phyloP scores from a whole-genome alignment of 1,284 basidiomycete species.

The Naganishia liquefaciens region DNA sequence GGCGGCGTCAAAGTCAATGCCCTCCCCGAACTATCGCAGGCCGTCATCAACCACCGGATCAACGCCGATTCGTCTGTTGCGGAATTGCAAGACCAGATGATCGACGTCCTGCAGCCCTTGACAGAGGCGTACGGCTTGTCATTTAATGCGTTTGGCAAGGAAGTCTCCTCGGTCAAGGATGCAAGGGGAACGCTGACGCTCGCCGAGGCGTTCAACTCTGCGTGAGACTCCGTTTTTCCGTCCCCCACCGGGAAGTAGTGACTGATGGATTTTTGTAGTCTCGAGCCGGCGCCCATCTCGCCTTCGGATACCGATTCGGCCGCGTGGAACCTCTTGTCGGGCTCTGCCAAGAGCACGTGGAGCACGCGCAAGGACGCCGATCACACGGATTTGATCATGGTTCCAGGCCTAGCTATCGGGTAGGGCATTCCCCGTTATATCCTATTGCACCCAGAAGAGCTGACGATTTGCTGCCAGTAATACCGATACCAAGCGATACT shows the following conservation, averaged over 20 bases:
- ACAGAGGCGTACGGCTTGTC: constrained; percentile 45
- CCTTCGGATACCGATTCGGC: constrained; percentile 43
- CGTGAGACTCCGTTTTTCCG: constrained; percentile 34
- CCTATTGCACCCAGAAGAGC: neutral
- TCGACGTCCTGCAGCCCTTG: constrained; percentile 40
- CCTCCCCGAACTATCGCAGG: constrained; percentile 47
- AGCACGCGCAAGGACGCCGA: constrained; percentile 37
- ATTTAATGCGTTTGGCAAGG: constrained; percentile 46
- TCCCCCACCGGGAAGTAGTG: no score
- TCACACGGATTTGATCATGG: constrained; percentile 41
- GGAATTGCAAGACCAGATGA: constrained; percentile 44
- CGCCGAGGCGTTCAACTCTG: constrained; percentile 42
- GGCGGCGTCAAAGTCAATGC: constrained; percentile 47
- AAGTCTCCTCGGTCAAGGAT: constrained; percentile 38
- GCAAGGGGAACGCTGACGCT: constrained; percentile 41
- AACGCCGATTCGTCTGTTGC: constrained; percentile 41
- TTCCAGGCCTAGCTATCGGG: constrained; percentile 42
- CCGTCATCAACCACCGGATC: constrained; percentile 51
- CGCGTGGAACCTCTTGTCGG: constrained; percentile 47
- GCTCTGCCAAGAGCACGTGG: constrained; percentile 43
- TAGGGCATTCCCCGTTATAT: constrained; percentile 27
- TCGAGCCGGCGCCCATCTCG: constrained; percentile 50
- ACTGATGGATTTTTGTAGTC: constrained; percentile 27
- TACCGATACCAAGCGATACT: constrained; percentile 51
- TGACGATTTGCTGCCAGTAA: constrained; percentile 34